Evolutionary conservation across 2,329 filamentous ascomycete species (phyloP).

Genomic region (Daldinia sp.): DNA sequence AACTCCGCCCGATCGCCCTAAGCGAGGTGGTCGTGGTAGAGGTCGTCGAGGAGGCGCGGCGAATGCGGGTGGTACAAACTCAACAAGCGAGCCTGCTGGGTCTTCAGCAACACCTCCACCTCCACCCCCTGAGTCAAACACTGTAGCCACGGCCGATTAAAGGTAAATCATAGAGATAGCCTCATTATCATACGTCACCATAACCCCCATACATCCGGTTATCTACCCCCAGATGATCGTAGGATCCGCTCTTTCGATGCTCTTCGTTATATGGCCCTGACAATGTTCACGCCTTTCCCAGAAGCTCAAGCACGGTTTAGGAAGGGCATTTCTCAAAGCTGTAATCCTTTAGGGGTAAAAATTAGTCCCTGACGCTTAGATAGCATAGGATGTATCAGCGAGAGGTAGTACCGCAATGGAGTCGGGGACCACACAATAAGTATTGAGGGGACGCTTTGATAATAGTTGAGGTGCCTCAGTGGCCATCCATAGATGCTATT

Average conservation of each 20-base stretch:
- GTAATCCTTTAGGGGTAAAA: neutral
- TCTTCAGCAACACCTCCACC: constrained; percentile 19
- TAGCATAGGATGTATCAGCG: neutral
- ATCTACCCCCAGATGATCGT: neutral
- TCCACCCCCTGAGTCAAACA: constrained; percentile 17
- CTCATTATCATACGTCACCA: neutral
- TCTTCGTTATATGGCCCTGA: neutral
- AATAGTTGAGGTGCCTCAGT: neutral
- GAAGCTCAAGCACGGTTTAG: neutral
- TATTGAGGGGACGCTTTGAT: neutral
- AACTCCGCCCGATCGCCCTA: constrained; percentile 41
- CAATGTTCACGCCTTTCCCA: neutral
- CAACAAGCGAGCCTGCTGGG: constrained; percentile 23
- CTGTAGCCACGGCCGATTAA: constrained; percentile 32
- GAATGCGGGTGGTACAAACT: constrained; percentile 23
- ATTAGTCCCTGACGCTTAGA: neutral
- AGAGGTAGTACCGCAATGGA: neutral
- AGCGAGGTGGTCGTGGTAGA: constrained; percentile 45
- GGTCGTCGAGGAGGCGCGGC: constrained; percentile 43
- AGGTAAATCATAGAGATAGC: neutral
- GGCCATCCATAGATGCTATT: neutral
- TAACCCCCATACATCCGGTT: neutral
- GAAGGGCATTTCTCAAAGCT: neutral
- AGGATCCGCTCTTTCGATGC: no score
- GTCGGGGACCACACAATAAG: neutral